These are phyloP conservation scores for Pseudognaphalium luteoalbum DNA, from an alignment of 129 eudicot species.

Conservation along the genomic window DNA sequence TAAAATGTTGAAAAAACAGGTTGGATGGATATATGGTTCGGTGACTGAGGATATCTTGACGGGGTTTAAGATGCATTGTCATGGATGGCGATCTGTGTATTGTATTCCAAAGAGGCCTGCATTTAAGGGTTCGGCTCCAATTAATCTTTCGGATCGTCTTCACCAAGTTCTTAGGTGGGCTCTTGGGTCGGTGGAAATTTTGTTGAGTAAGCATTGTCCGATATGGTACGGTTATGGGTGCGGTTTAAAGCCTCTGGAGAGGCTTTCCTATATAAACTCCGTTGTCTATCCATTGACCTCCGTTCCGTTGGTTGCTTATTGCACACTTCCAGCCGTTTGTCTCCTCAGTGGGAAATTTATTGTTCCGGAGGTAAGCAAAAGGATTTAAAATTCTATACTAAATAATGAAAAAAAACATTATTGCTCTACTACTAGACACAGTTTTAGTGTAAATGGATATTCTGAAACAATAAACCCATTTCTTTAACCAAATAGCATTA, in stretches of 20 bases:
- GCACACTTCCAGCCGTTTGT: conserved; percentile 81
- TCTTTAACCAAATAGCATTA: not conserved
- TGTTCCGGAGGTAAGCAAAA: conserved; percentile 61
- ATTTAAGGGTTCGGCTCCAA: conserved; percentile 89
- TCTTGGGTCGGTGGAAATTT: conserved; percentile 81
- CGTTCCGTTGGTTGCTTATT: conserved; percentile 68
- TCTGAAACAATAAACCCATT: not conserved
- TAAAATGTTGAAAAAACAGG: conserved; percentile 39
- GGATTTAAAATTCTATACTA: not conserved
- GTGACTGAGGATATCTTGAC: conserved; percentile 82
- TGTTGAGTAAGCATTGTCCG: conserved; percentile 74
- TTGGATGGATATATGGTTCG: conserved; percentile 88
- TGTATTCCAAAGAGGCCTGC: conserved; percentile 79
- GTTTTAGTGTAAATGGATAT: too few species aligned
- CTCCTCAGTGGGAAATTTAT: conserved; percentile 79
- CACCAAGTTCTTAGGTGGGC: conserved; percentile 90
- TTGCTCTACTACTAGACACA: too few species aligned
- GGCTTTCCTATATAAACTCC: conserved; percentile 70
- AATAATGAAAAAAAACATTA: not conserved
- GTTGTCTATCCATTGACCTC: conserved; percentile 77
- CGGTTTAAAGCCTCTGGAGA: conserved; percentile 67
- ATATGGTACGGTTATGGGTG: conserved; percentile 86
- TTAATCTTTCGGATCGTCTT: conserved; percentile 81
- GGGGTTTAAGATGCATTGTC: conserved; percentile 89
- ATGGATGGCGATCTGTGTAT: conserved; percentile 87